Conservation (phyloP, 2,329 filamentous ascomycete genomes). For the Leptographium lundbergii region DNA sequence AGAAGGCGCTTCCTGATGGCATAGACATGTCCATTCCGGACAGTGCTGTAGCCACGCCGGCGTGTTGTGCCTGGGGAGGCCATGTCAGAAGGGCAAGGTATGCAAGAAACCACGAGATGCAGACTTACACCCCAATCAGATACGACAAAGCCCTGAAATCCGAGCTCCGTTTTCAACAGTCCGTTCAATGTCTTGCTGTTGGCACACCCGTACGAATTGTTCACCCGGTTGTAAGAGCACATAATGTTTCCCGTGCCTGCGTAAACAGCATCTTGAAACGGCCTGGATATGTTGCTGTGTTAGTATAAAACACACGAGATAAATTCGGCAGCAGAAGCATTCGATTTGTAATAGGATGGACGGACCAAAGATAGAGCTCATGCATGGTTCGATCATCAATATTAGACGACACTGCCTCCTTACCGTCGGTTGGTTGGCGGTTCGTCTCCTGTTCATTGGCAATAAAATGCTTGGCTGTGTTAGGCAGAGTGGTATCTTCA, state of each 20-base stretch:
- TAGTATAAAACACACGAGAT: not conserved
- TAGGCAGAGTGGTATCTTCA: not conserved
- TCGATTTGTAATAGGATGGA: not conserved
- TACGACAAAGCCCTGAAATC: constrained; percentile 52
- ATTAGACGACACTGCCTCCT: constrained; percentile 27
- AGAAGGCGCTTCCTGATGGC: constrained; percentile 33
- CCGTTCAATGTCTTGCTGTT: constrained; percentile 54
- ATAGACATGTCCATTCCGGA: constrained; percentile 63
- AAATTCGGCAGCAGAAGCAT: not conserved
- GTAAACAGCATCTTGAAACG: constrained; percentile 40
- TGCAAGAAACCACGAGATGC: not conserved
- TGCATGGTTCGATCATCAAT: constrained; percentile 32
- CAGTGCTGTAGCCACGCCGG: constrained; percentile 46
- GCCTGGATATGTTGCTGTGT: constrained; percentile 23
- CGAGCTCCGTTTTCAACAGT: constrained; percentile 46
- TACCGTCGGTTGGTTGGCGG: constrained; percentile 45
- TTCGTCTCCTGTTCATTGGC: constrained; percentile 29
- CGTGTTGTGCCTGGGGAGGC: constrained; percentile 39
- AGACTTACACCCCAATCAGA: constrained; percentile 41
- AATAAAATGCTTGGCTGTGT: constrained; percentile 47
- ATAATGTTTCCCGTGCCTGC: constrained; percentile 44
- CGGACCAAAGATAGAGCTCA: constrained; percentile 37
- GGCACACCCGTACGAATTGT: constrained; percentile 56
- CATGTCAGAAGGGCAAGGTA: not conserved
- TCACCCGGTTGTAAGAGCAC: constrained; percentile 56